A percentile compares a stretch with the other conserved stretches of the same genome.
These are phyloP conservation scores for Saururus chinensis DNA, from an alignment of 164 flowering plant species.

Conservation along the genomic window DNA sequence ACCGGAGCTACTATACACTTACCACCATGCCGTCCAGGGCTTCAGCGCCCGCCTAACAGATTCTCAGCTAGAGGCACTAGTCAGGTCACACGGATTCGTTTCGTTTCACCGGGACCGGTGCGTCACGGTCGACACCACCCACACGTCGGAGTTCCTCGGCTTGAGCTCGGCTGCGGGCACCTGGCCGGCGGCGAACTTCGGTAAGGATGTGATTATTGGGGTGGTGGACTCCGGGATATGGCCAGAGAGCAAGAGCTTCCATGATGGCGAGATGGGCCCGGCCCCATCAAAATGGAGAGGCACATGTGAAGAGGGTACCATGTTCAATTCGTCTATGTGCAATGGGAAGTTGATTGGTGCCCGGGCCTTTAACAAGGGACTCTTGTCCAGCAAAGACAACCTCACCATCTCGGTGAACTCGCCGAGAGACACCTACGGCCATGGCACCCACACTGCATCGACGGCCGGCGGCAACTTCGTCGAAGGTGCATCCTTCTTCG, in stretches of 20 bases:
- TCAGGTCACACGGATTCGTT: constrained; percentile 34
- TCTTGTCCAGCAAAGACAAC: constrained; percentile 24
- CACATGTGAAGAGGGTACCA: constrained; percentile 33
- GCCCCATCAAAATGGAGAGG: constrained; percentile 68
- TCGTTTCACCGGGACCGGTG: constrained; percentile 34
- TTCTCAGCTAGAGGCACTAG: constrained; percentile 28
- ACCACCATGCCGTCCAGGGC: constrained; percentile 43
- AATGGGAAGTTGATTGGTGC: constrained; percentile 78
- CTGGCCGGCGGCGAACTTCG: constrained; percentile 41
- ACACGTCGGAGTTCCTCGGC: too few relatives aligned
- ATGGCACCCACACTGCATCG: constrained; percentile 58
- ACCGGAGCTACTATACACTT: constrained; percentile 31
- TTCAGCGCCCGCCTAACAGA: constrained; percentile 47
- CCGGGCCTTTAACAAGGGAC: constrained; percentile 48
- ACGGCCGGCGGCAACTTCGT: constrained; percentile 55
- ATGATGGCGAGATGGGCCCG: constrained; percentile 40
- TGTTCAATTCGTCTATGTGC: constrained; percentile 49
- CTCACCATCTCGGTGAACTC: constrained; percentile 43
- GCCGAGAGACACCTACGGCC: constrained; percentile 46
- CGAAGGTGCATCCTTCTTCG: too few relatives aligned
- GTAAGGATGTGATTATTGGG: constrained; percentile 54
- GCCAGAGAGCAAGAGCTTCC: too few relatives aligned
- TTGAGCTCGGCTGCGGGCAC: constrained; percentile 29
- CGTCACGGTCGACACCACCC: constrained; percentile 44
- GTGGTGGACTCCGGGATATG: constrained; percentile 67